Base-by-base conservation (phyloP, 2,329 filamentous ascomycete genomes). In the Nannizzia gypsea region DNA sequence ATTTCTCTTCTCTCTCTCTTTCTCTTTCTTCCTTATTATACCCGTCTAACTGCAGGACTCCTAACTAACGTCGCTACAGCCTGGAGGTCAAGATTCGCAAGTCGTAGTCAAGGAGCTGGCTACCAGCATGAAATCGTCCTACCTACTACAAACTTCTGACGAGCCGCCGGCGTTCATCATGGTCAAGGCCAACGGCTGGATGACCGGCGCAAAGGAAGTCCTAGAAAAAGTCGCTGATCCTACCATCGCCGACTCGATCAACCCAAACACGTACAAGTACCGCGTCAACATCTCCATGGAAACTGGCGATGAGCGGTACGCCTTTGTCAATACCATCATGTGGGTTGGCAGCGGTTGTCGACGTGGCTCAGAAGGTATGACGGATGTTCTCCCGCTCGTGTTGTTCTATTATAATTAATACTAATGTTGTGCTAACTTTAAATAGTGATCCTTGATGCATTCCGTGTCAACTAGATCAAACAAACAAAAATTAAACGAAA, bases 291-390 rank as follows among this genome's bases (percentile, higher is more conserved):
- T 79, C 28, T 70, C 73, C 26, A 76, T 79, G 70, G 77, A 79
- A 64, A 79, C 76, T 17, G 77, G 77, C 13, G 77, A 79, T 62
- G 74, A 78, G 58, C 72, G 77, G 22, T 79, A 79, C 61, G 71
- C 73, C 8, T 78, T 78, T 65, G 64, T 79, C 59, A 79, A 78
- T 63, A 78, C 75, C 8, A 69, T 76, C 28, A 77, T 78, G 73
- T 79, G 77, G 77, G 70, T 78, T 59, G 76, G 74, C 57, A 79
- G 76, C 63, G 77, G 76, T 22, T 77, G 76, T 65, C 72, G 76
- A 60, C 70, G 77, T 58, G 72, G 71, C 42, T 71, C 73, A 59
- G 77, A 79, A 72, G 72, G 76, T 77, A 63, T 65, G n/a, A n/a
- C n/a, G n/a, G n/a, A n/a, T n/a, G n/a, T 71, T 62, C 31, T 42